Percentiles rank a stretch among this genome's conserved stretches.
Conservation (phyloP, 129 eudicot genomes). For the Chrysanthemum lavandulifolium region DNA sequence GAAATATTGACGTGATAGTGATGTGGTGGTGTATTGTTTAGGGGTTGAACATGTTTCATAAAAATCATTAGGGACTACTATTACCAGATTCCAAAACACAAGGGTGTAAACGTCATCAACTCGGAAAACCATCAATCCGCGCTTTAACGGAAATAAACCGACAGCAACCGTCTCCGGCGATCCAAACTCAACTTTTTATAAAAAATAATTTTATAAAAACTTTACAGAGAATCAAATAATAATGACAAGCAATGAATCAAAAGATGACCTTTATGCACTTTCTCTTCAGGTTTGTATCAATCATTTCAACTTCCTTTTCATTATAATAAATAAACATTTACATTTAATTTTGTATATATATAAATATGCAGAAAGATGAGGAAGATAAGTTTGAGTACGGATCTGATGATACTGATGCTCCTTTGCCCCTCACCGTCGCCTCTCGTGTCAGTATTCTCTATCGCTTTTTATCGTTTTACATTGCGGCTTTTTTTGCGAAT, state of each 20-base stretch:
- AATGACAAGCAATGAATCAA: constrained; percentile 18
- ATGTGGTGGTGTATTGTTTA: no score
- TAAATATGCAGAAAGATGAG: constrained; percentile 73
- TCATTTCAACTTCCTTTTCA: constrained; percentile 18
- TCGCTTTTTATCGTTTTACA: neutral
- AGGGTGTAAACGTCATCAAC: neutral
- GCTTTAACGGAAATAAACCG: neutral
- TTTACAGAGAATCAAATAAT: no score
- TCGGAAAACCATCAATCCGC: neutral
- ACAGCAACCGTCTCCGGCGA: constrained; percentile 28
- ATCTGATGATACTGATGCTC: constrained; percentile 61
- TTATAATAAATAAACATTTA: constrained; percentile 11
- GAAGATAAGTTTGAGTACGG: constrained; percentile 62
- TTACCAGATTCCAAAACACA: no score
- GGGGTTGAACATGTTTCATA: no score
- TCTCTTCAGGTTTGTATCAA: constrained; percentile 45
- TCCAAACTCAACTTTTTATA: neutral
- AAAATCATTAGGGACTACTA: no score
- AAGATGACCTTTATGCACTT: constrained; percentile 32
- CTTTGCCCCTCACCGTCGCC: constrained; percentile 81
- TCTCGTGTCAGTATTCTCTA: constrained; percentile 63
- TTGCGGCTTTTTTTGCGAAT: neutral
- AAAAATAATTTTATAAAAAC: no score
- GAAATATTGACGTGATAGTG: no score
- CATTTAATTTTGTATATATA: constrained; percentile 10